Evolutionary conservation across 345 rosid genomes (phyloP).

Genomic region (Populus nigra): DNA sequence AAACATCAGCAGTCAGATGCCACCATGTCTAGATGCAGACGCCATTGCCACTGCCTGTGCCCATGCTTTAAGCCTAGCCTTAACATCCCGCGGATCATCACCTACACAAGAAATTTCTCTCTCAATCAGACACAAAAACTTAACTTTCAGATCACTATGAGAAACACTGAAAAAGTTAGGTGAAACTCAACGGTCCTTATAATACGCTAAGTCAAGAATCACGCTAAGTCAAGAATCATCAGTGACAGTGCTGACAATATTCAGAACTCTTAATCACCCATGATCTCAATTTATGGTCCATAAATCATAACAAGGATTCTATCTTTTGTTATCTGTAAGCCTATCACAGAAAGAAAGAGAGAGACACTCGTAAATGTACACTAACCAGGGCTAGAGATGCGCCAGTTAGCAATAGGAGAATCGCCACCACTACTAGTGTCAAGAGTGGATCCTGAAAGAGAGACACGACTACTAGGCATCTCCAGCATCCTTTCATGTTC

Average conservation of each 20-base stretch:
- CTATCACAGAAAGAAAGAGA: too few relatives aligned
- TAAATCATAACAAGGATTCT: neutral
- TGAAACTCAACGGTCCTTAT: neutral
- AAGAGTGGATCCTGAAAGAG: slow-evolving; percentile 51
- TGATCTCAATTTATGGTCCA: neutral
- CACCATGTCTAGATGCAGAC: slow-evolving; percentile 47
- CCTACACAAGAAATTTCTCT: slow-evolving; percentile 37
- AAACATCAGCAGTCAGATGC: slow-evolving; percentile 11
- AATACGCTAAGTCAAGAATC: too few relatives aligned
- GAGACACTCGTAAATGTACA: neutral
- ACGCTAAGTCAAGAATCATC: neutral
- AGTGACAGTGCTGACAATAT: neutral
- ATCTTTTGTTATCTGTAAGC: neutral
- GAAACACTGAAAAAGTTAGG: neutral
- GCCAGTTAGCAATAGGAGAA: slow-evolving; percentile 86
- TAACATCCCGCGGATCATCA: slow-evolving; percentile 88
- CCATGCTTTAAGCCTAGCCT: slow-evolving; percentile 93
- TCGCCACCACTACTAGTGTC: slow-evolving; percentile 79
- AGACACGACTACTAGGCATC: slow-evolving; percentile 49
- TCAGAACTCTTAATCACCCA: neutral
- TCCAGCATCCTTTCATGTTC: slow-evolving; percentile 71
- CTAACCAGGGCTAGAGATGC: slow-evolving; percentile 89
- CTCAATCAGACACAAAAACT: neutral
- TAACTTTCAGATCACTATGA: neutral
- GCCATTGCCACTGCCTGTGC: slow-evolving; percentile 91